Percentiles rank a stretch among this genome's conserved stretches.
These are phyloP conservation scores for Sarcodon aspratus DNA, from an alignment of 768 basidiomycete species.

Conservation along the genomic window DNA sequence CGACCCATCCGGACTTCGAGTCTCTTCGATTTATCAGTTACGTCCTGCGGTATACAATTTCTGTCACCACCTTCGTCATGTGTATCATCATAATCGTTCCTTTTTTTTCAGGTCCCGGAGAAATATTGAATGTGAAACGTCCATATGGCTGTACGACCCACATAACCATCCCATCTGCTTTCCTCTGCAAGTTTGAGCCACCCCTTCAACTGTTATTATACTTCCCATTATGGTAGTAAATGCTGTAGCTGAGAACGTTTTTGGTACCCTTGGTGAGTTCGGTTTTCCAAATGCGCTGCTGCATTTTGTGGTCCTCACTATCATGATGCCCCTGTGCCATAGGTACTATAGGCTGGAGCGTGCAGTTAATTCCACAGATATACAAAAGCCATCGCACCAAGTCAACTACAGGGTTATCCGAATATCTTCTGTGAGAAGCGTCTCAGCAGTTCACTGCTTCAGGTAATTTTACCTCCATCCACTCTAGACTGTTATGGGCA, in stretches of 20 bases:
- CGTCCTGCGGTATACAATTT: too few relatives aligned
- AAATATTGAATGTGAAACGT: too few relatives aligned
- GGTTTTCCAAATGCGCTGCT: not conserved
- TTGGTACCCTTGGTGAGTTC: constrained; percentile 54
- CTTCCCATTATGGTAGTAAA: constrained; percentile 34
- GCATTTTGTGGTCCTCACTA: not conserved
- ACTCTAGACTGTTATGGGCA: constrained; percentile 47
- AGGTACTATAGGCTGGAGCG: constrained; percentile 60
- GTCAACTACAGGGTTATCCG: constrained; percentile 52
- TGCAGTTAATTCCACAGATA: constrained; percentile 59
- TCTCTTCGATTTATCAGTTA: too few relatives aligned
- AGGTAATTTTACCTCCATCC: not conserved
- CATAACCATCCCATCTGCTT: too few relatives aligned
- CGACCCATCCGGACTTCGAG: too few relatives aligned
- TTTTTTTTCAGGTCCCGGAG: too few relatives aligned
- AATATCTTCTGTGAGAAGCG: constrained; percentile 12
- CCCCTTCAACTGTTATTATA: too few relatives aligned
- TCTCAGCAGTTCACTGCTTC: not conserved
- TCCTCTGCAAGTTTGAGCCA: too few relatives aligned
- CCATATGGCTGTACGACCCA: too few relatives aligned
- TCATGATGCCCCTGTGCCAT: constrained; percentile 10
- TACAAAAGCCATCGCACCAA: constrained; percentile 63
- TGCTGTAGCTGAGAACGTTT: constrained; percentile 47
- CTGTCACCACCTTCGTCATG: too few relatives aligned
- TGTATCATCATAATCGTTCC: too few relatives aligned